Evolutionary conservation across 257 asterid species (phyloP).

Genomic region (Solanum neorickii): DNA sequence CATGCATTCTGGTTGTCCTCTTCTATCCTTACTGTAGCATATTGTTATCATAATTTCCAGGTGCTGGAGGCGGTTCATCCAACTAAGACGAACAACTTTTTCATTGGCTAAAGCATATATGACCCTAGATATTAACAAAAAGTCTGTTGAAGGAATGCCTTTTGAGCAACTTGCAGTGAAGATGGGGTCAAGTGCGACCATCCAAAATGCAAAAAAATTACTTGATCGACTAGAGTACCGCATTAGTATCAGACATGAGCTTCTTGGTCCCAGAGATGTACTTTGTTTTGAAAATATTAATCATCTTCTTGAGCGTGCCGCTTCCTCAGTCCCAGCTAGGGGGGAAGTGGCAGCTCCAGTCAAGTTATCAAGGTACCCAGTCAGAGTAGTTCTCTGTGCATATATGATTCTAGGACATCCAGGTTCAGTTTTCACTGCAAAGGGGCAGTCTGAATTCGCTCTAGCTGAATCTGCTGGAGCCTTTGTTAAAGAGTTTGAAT

Average conservation of each 20-base stretch:
- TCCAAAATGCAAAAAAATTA: conserved; percentile 10
- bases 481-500: conserved; percentile 11
- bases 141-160: conserved; percentile 1
- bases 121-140: neutral
- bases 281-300: conserved; percentile 2
- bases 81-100: conserved; percentile 2
- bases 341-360: neutral
- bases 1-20: neutral
- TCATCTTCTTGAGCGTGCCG: conserved; percentile 3
- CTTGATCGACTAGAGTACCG: conserved; percentile 8
- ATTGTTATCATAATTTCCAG: neutral
- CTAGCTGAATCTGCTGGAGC: conserved; percentile 8
- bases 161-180: conserved; percentile 9
- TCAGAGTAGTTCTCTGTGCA: conserved; percentile 14
- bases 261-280: neutral
- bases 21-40: neutral
- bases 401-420: conserved; percentile 17
- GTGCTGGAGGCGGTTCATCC: conserved; percentile 13
- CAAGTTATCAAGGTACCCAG: conserved; percentile 11
- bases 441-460: neutral
- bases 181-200: conserved; percentile 3
- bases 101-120: conserved; percentile 10
- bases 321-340: neutral
- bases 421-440: conserved; percentile 4
- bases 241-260: neutral